Percentiles rank a stretch among this genome's conserved stretches.
phyloP scores from a whole-genome alignment of 306 rosid genomes.

The Amphicarpaea edgeworthii region DNA sequence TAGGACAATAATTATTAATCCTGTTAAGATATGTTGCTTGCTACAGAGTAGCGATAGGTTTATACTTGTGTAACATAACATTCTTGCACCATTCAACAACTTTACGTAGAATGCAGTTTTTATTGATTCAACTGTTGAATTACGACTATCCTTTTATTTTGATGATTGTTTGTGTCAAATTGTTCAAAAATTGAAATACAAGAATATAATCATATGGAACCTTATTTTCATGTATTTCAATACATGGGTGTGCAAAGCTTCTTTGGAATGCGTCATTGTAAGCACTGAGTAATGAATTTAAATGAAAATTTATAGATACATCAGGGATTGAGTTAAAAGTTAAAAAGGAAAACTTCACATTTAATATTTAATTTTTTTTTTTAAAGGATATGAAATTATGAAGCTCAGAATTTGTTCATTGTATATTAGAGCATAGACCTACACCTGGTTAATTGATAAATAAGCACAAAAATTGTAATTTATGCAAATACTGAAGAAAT shows the following conservation, averaged over 20 bases:
- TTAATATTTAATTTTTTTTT: neutral
- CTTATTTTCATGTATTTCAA: neutral
- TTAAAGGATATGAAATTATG: neutral
- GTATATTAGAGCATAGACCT: neutral
- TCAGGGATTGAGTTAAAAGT: neutral
- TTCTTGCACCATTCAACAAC: neutral
- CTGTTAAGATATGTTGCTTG: neutral
- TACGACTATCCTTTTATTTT: neutral
- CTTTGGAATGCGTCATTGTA: neutral
- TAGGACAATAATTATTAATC: constrained; percentile 49
- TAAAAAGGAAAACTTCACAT: neutral
- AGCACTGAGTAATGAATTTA: neutral
- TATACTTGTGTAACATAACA: neutral
- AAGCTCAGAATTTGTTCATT: neutral
- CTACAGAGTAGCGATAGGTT: neutral
- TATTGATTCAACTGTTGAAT: neutral
- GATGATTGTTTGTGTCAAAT: neutral
- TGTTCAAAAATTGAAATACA: neutral
- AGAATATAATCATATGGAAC: neutral
- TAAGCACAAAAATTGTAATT: too few species aligned
- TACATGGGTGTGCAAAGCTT: neutral
- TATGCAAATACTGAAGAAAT: too few species aligned
- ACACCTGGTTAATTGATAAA: neutral
- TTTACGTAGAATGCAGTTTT: neutral
- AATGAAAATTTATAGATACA: neutral